Base-by-base conservation (phyloP, 192 early-diverging fungal species). In the Paraglomus brasilianum region DNA sequence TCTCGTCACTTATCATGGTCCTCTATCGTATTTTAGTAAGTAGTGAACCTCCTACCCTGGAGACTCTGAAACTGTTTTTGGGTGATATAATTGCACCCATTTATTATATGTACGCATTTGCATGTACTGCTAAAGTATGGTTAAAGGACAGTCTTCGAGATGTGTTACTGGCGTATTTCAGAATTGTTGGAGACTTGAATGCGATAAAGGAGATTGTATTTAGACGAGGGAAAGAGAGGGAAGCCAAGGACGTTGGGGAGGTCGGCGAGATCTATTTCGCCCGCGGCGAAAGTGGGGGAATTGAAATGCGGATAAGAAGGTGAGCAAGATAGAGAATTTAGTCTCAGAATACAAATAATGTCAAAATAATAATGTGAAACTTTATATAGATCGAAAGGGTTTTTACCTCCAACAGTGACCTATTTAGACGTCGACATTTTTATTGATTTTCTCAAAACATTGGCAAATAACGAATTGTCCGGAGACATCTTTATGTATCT, bases 401-500 rank as follows among this genome's bases (percentile, higher is more conserved):
- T 60, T 24, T 51, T 48, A 19, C 59, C 74, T 51, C 71, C 65
- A 5, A 76, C 74, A 19, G 76, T 84, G 46, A 59, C 81, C 15
- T 70, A 74, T 11, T 65, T 91, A n/a, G 82, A 91, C 17, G 77
- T 86, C 0, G 81, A 86, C 53, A 71, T 77, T 5, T 86, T 94
- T 58, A 57, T 93, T 13, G 82, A 87, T 11, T 85, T 95, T 53
- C 69, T 94, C 42, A 80, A 87, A 41, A 41, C 73, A 1, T 48
- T 72, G 0, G 56, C 51, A 5, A 80, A 86, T 55, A 76, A 82
- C 1, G 79, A 80, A 19, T 66, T 94, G 0, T 66, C 82, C 1
- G 90, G 90, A 24, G 89, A 87, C 48, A 75, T 95, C 17, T 95
- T 93, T 71, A 80, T 95, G 64, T 82, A 81, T 56, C 71, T 95